Evolutionary conservation across 176 grass and related monocot species (phyloP).

Genomic region (Eragrostis nindensis): DNA sequence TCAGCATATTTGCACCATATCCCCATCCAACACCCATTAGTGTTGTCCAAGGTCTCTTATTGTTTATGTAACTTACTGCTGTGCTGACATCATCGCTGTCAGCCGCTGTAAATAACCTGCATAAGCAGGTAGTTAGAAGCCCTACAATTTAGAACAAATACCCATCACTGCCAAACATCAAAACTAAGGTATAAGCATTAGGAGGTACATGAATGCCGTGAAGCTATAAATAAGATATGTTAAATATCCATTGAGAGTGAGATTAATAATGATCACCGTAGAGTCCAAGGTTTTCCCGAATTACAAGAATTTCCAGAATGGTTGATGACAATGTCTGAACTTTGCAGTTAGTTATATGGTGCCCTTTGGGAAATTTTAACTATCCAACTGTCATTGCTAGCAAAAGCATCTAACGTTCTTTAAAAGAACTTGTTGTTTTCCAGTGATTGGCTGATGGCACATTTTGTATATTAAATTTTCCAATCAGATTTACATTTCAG

Average conservation of each 20-base stretch:
- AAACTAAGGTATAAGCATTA: constrained; percentile 29
- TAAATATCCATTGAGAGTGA: not conserved
- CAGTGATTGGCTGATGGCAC: not conserved
- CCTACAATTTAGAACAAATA: constrained; percentile 34
- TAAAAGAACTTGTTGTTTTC: not conserved
- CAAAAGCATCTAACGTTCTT: not conserved
- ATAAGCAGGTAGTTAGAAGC: constrained; percentile 63
- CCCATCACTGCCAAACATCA: constrained; percentile 16
- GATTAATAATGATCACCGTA: constrained; percentile 2
- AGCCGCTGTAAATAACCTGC: constrained; percentile 99
- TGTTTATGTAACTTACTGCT: constrained; percentile 65
- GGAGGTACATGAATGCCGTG: constrained; percentile 10
- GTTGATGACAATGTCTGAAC: constrained; percentile 11
- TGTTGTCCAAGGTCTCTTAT: constrained; percentile 80
- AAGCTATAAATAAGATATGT: not conserved
- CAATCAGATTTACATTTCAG: not conserved
- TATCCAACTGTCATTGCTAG: not conserved
- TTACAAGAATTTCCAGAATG: constrained; percentile 1
- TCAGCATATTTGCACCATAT: constrained; percentile 95
- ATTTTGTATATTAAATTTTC: not conserved
- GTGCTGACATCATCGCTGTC: constrained; percentile 93
- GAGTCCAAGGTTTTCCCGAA: not conserved
- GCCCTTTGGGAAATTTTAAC: too few relatives aligned
- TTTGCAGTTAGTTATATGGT: too few relatives aligned
- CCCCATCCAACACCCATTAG: constrained; percentile 84